Percentiles rank a stretch among this genome's conserved stretches.
Conservation (phyloP, 352 stramenopile species). For the Chrysophaeum taylorii region DNA sequence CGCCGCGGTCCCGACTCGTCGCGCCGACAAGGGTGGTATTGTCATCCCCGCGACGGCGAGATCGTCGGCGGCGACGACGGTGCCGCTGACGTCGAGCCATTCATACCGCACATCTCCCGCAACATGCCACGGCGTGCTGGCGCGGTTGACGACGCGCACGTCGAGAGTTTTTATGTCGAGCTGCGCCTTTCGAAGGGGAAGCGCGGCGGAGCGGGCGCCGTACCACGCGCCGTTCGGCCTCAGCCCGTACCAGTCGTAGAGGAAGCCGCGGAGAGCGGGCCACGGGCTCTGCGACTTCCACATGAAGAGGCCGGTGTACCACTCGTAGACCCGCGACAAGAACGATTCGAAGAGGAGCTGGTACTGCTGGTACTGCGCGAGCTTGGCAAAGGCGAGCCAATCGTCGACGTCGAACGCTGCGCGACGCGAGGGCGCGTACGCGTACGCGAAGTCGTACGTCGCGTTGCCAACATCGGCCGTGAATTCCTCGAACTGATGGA, state of each 20-base stretch:
- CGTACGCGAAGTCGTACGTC: conserved; percentile 26
- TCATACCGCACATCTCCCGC: too few relatives aligned
- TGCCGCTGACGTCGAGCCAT: too few relatives aligned
- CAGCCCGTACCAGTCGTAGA: conserved; percentile 47
- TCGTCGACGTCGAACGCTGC: conserved; percentile 36
- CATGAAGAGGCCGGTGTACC: conserved; percentile 37
- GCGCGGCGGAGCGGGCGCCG: too few relatives aligned
- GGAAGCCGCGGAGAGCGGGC: conserved; percentile 37
- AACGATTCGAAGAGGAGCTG: conserved; percentile 38
- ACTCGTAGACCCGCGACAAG: conserved; percentile 28
- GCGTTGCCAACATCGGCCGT: conserved; percentile 25
- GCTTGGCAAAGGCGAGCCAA: conserved; percentile 31
- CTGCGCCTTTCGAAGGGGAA: too few relatives aligned
- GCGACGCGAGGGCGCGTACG: conserved; percentile 16
- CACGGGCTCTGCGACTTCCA: conserved; percentile 42
- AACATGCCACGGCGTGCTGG: too few relatives aligned
- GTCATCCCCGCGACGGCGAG: too few relatives aligned
- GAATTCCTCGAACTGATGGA: conserved; percentile 36
- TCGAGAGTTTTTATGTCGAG: too few relatives aligned
- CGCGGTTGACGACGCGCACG: too few relatives aligned
- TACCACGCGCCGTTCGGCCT: too few relatives aligned
- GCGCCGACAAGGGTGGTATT: too few relatives aligned
- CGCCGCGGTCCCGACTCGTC: too few relatives aligned
- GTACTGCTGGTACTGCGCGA: conserved; percentile 40
- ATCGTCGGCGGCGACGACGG: too few relatives aligned